These are phyloP conservation scores for Fomitopsis serialis DNA, from an alignment of 768 basidiomycete genomes.

Conservation along the genomic window DNA sequence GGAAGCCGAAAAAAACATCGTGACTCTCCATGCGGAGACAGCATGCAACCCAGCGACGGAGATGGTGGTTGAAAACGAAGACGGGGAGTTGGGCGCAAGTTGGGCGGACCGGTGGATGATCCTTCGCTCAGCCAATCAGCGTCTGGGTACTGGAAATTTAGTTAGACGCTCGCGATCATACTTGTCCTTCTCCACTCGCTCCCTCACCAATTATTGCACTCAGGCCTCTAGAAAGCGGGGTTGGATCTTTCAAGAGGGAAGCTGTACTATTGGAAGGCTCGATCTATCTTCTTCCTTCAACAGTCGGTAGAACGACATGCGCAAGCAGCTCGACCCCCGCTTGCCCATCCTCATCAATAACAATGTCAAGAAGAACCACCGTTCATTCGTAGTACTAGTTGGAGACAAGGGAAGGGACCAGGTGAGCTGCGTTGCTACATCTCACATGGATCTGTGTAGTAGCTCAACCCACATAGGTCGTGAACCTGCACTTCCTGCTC, in stretches of 20 bases:
- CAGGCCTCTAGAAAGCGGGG: too few relatives aligned
- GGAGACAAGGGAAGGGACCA: constrained; percentile 94
- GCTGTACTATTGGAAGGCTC: too few relatives aligned
- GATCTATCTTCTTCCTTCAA: too few relatives aligned
- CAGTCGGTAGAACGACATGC: constrained; percentile 37
- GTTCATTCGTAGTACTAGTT: constrained; percentile 94
- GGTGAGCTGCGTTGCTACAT: constrained; percentile 33
- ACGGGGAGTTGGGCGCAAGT: neutral
- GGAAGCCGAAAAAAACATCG: too few relatives aligned
- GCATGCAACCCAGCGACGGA: neutral
- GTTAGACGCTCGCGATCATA: neutral
- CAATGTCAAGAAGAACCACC: constrained; percentile 88
- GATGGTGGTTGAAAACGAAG: neutral
- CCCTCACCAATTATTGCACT: too few relatives aligned
- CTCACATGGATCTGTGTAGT: neutral
- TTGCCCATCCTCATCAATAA: constrained; percentile 90
- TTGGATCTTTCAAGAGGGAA: too few relatives aligned
- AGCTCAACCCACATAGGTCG: constrained; percentile 45
- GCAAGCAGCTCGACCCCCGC: constrained; percentile 87
- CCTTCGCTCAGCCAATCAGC: neutral
- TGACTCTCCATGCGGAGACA: neutral
- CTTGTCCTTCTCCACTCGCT: too few relatives aligned
- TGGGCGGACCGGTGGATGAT: neutral
- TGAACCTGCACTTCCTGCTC: constrained; percentile 92
- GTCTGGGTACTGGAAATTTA: neutral